Base-by-base conservation (phyloP, 768 basidiomycete species). In the Chalciporus piperatus region DNA sequence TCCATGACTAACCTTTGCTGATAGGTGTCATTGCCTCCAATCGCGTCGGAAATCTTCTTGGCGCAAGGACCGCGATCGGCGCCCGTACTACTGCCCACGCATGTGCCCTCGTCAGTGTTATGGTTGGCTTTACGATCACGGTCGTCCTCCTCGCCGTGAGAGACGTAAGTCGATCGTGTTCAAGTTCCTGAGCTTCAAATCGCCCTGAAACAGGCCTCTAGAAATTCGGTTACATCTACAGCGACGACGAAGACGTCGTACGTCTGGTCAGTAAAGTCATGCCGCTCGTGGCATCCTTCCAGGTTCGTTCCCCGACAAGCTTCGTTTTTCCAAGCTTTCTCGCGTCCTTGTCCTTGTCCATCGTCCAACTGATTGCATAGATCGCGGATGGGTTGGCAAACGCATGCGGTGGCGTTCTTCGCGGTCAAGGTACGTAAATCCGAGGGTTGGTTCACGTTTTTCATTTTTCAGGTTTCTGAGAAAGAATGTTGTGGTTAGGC, bases 31-130 rank as follows among this genome's bases (percentile, higher is more conserved):
- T 86, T 32, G 82, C 86, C 4, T 87, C 86, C 16, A 80, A 83
- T 12, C 80, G 84, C 14, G 77, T 91, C 6, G 89, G 88, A 23
- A 87, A 88, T 62, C 72, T 85, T 40, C 83, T 89, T 35, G 89
- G 89, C 10, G 71, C 78, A 14, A 75, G 75, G 32, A 76, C 76
- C 6, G 74, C 81, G 2, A 40, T 52, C 0, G 78, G 76, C 28
- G 84, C 87, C 6, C 81, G 79, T 51, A 67, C 72, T 28, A 76
- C 81, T 2, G 82, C 83, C 5, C 83, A 87, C 55, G 79, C 82
- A 1, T 77, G 84, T 3, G 85, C 86, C 2, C 57, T 87, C 1
- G 59, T 86, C 12, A 86, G 86, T 52, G 80, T 87, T 5, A 54
- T 84, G 13, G 71, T 82, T 0, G 87, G 87, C 1, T 53, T 66